A percentile compares a stretch with the other conserved stretches of the same genome.
phyloP scores from a whole-genome alignment of 768 basidiomycete genomes.

The Cystofilobasidium bisporidii region DNA sequence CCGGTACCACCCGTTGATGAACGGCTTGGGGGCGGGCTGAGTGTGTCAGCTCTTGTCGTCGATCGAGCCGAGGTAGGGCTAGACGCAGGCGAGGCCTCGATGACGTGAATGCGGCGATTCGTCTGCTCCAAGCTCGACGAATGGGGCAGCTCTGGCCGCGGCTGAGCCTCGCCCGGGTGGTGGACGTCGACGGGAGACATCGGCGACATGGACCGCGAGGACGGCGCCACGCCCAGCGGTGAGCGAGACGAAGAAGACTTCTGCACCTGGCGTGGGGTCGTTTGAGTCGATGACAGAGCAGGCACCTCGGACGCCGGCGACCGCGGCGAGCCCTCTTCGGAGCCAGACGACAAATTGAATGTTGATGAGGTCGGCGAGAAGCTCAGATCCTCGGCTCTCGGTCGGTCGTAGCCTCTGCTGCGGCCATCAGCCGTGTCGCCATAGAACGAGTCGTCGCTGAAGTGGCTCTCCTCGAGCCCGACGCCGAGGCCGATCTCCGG shows the following conservation, averaged over 20 bases:
- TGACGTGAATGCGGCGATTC: slow-evolving; percentile 23
- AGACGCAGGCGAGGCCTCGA: slow-evolving; percentile 1
- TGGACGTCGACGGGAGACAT: background rate
- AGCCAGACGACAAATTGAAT: background rate
- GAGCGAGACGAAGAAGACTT: background rate
- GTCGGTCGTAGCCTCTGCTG: background rate
- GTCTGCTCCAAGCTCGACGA: background rate
- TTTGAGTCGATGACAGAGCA: background rate
- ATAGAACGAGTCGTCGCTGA: background rate
- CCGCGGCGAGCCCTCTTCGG: background rate
- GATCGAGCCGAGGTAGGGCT: background rate
- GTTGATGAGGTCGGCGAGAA: background rate
- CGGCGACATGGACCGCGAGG: background rate
- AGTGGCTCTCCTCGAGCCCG: background rate
- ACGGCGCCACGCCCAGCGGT: background rate
- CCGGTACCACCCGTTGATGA: background rate
- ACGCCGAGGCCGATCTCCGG: slow-evolving; percentile 3
- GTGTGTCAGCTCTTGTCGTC: background rate
- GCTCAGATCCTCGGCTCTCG: background rate
- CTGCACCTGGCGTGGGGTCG: background rate
- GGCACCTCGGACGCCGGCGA: background rate
- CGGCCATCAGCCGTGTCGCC: no score
- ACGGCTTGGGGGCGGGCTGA: background rate
- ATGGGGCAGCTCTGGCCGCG: slow-evolving; percentile 1
- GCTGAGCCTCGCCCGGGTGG: background rate